Conservation (phyloP, 345 rosid species). For the Sonneratia alba region DNA sequence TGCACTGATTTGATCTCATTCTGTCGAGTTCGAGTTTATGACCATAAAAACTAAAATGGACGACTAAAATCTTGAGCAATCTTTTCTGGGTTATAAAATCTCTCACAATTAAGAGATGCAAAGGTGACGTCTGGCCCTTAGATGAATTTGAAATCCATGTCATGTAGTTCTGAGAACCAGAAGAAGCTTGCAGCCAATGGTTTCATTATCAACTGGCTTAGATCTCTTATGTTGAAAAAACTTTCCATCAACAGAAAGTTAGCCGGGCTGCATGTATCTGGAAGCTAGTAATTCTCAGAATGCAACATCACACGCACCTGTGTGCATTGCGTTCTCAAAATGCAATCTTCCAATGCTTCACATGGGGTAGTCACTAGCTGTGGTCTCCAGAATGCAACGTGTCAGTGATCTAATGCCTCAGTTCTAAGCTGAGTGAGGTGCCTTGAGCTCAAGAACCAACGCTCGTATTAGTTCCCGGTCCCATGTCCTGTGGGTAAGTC, state of each 20-base stretch:
- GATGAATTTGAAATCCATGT: too few relatives aligned
- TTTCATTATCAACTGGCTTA: too few relatives aligned
- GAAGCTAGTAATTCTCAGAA: not conserved
- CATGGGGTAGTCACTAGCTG: not conserved
- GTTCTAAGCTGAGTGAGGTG: not conserved
- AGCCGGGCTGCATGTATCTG: not conserved
- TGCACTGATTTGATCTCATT: too few relatives aligned
- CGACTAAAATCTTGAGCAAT: too few relatives aligned
- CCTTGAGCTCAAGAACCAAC: not conserved
- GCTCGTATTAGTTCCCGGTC: not conserved
- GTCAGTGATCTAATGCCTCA: not conserved
- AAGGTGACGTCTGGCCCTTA: too few relatives aligned
- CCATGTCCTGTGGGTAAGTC: not conserved
- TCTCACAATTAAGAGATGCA: too few relatives aligned
- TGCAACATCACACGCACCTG: not conserved
- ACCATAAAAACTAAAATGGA: too few relatives aligned
- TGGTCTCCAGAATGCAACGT: constrained; percentile 4
- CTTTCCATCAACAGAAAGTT: not conserved
- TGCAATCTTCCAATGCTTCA: not conserved
- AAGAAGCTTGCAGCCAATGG: too few relatives aligned
- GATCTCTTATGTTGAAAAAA: not conserved
- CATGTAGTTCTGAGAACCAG: too few relatives aligned
- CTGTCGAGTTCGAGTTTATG: too few relatives aligned
- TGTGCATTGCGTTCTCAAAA: not conserved
- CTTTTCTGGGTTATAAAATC: too few relatives aligned